Conservation (phyloP, 2,329 filamentous ascomycete species). For the Sporothrix euskadiensis region DNA sequence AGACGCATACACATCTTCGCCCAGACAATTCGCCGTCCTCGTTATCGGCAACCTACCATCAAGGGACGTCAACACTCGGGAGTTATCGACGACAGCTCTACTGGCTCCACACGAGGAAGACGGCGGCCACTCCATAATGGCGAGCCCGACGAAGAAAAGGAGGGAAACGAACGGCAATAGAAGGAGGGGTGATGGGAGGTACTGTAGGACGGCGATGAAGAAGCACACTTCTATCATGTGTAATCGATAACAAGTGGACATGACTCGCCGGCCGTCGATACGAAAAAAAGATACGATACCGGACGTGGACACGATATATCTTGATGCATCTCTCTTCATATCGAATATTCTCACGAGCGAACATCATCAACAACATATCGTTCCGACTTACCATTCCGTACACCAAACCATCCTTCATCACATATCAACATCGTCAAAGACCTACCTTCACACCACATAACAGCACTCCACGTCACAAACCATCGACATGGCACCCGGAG, state of each 20-base stretch:
- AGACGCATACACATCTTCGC: not conserved
- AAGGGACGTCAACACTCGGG: not conserved
- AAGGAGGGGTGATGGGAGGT: not conserved
- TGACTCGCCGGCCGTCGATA: not conserved
- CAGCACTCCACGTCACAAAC: not conserved
- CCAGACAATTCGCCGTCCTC: conserved; percentile 9
- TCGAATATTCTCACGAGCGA: not conserved
- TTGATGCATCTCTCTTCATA: not conserved
- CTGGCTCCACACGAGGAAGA: not conserved
- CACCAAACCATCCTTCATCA: not conserved
- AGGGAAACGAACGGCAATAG: not conserved
- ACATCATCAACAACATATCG: not conserved
- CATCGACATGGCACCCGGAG: conserved; percentile 19
- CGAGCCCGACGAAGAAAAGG: not conserved
- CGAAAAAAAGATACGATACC: not conserved
- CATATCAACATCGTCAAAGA: not conserved
- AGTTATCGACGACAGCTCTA: not conserved
- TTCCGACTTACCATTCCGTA: not conserved
- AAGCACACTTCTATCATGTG: not conserved
- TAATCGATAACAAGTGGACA: not conserved
- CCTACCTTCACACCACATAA: not conserved
- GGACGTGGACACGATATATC: not conserved
- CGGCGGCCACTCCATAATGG: conserved; percentile 8
- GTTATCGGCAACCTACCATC: conserved; percentile 12
- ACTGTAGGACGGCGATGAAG: not conserved